Conservation (phyloP, 2,329 filamentous ascomycete genomes). For the Hypoxylon sp. region DNA sequence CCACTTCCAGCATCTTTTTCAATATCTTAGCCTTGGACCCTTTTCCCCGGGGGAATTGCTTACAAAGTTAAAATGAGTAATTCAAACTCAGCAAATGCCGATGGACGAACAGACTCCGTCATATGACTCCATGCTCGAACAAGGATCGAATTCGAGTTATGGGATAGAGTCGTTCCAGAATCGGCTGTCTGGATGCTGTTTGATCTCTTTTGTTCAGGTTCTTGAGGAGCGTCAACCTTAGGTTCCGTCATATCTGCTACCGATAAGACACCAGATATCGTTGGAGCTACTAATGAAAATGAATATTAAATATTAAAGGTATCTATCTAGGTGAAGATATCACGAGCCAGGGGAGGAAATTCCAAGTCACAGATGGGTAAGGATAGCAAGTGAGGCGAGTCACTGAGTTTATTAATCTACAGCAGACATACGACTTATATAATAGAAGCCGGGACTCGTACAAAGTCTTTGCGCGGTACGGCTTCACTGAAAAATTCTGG, state of each 20-base stretch:
- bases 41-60: conserved; percentile 35
- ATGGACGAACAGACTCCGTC: conserved; percentile 57
- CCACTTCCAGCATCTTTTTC: neutral
- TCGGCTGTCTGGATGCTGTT: conserved; percentile 19
- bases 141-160: conserved; percentile 35
- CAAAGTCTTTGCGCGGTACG: conserved; percentile 7
- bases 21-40: neutral
- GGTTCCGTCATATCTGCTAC: conserved; percentile 24
- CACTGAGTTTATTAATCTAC: conserved; percentile 35
- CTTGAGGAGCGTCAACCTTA: conserved; percentile 12
- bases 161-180: conserved; percentile 20
- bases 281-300: neutral
- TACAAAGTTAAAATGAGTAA: conserved; percentile 64
- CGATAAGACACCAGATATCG: neutral
- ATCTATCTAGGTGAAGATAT: conserved; percentile 1
- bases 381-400: conserved; percentile 18
- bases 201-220: conserved; percentile 24
- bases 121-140: conserved; percentile 49
- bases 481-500: conserved; percentile 15
- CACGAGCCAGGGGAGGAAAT: neutral
- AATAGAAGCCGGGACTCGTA: conserved; percentile 26
- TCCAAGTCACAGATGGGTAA: conserved; percentile 16
- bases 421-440: conserved; percentile 25
- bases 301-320: conserved; percentile 5
- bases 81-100: conserved; percentile 62